Percentiles rank a stretch among this genome's conserved stretches.
These are phyloP conservation scores for Lactuca saligna DNA, from an alignment of 129 eudicot species.

Conservation along the genomic window DNA sequence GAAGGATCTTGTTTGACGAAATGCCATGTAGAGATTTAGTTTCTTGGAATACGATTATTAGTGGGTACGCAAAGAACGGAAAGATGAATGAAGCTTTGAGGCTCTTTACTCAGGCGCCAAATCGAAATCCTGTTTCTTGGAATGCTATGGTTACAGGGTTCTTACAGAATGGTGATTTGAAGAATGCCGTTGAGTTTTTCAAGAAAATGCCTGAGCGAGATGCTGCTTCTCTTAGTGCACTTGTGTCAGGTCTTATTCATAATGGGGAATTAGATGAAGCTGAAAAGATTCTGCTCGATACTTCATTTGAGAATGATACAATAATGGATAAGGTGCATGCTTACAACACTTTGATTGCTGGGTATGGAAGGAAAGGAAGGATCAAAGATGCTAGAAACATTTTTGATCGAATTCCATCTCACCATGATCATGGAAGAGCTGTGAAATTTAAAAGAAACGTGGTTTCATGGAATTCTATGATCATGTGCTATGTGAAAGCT, in stretches of 20 bases:
- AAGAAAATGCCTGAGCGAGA: conserved; percentile 57
- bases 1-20: conserved; percentile 51
- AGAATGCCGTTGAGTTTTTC: conserved; percentile 51
- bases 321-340: conserved; percentile 55
- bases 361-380: conserved; percentile 71
- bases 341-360: conserved; percentile 77
- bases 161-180: conserved; percentile 58
- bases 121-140: conserved; percentile 64
- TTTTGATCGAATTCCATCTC: conserved; percentile 52
- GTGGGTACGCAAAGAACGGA: conserved; percentile 71
- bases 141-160: conserved; percentile 68
- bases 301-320: conserved; percentile 27
- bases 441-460: conserved; percentile 50
- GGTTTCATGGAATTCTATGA: conserved; percentile 88
- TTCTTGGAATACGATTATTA: conserved; percentile 79
- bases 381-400: conserved; percentile 62
- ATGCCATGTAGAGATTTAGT: conserved; percentile 64
- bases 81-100: conserved; percentile 63
- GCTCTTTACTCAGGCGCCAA: conserved; percentile 49
- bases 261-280: conserved; percentile 60
- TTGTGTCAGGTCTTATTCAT: conserved; percentile 66
- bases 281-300: conserved; percentile 36
- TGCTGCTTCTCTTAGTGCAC: conserved; percentile 59
- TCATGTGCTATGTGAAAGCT: conserved; percentile 73
- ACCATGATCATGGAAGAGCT: conserved; percentile 1